Percentiles rank a stretch among this genome's conserved stretches.
Evolutionary conservation across 192 early-diverging fungal species (phyloP).

Genomic region (Funneliformis geosporum): DNA sequence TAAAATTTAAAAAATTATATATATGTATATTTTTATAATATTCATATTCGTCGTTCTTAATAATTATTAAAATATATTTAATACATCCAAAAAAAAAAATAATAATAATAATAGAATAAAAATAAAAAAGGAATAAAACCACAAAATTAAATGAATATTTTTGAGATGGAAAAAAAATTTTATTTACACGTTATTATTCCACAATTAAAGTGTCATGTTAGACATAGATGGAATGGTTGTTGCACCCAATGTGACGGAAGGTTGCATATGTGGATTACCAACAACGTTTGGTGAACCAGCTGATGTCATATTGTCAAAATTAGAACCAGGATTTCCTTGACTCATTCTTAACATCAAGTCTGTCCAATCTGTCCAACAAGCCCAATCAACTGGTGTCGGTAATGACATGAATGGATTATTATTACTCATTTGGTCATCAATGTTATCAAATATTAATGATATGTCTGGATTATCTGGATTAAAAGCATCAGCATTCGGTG

Average conservation of each 20-base stretch:
- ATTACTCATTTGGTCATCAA: background rate
- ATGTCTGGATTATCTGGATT: slow-evolving; percentile 12
- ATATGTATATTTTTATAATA: too few species aligned
- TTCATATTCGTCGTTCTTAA: too few species aligned
- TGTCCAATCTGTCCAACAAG: background rate
- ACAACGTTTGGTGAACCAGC: background rate
- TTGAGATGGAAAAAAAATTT: background rate
- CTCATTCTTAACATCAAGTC: slow-evolving; percentile 4
- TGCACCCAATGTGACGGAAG: too few species aligned
- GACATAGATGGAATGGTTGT: background rate
- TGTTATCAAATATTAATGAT: slow-evolving; percentile 21
- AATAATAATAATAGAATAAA: too few species aligned
- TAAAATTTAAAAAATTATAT: too few species aligned
- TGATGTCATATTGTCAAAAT: background rate
- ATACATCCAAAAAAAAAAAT: too few species aligned
- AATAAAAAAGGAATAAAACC: too few species aligned
- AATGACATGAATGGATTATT: slow-evolving; percentile 11
- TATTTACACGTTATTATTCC: background rate
- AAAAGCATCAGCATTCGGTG: slow-evolving; percentile 23
- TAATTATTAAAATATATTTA: too few species aligned
- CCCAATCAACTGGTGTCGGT: background rate
- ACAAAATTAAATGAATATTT: background rate
- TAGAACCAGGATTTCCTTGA: background rate
- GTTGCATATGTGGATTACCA: background rate
- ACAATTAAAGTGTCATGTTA: background rate